Percentiles rank a stretch among this genome's conserved stretches.
Conservation (phyloP, 2,329 filamentous ascomycete genomes). For the Chalaropsis thielavioides region DNA sequence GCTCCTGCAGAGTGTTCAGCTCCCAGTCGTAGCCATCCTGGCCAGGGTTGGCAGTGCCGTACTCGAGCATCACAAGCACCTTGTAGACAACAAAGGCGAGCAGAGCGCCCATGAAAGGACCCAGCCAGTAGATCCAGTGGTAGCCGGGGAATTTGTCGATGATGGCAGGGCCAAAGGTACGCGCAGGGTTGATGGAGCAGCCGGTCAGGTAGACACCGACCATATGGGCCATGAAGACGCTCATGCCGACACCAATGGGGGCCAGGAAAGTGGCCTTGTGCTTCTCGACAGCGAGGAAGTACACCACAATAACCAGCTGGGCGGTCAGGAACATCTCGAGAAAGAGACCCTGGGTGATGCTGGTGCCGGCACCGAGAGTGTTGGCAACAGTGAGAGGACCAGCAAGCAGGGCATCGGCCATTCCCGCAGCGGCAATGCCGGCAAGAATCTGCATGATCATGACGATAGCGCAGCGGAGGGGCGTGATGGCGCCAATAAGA, state of each 20-base stretch:
- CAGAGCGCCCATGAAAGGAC: slow-evolving; percentile 35
- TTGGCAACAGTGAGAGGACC: slow-evolving; percentile 41
- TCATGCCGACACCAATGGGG: slow-evolving; percentile 55
- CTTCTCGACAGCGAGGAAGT: slow-evolving; percentile 60
- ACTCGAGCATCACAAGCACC: slow-evolving; percentile 37
- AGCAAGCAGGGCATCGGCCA: slow-evolving; percentile 44
- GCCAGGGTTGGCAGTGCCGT: slow-evolving; percentile 35
- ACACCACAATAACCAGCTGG: slow-evolving; percentile 48
- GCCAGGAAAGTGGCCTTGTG: slow-evolving; percentile 58
- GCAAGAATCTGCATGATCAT: slow-evolving; percentile 43
- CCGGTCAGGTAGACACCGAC: slow-evolving; percentile 34
- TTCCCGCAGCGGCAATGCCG: slow-evolving; percentile 43
- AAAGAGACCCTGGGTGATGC: slow-evolving; percentile 44
- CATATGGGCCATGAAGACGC: slow-evolving; percentile 48
- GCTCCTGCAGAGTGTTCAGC: slow-evolving; percentile 14
- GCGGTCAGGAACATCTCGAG: slow-evolving; percentile 53
- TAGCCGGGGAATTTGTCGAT: slow-evolving; percentile 31
- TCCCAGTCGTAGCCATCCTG: slow-evolving; percentile 31
- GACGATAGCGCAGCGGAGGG: slow-evolving; percentile 36
- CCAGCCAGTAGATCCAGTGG: slow-evolving; percentile 43
- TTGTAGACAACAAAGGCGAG: slow-evolving; percentile 37
- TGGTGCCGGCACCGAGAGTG: slow-evolving; percentile 37
- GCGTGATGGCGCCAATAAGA: slow-evolving; percentile 42
- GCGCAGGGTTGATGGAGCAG: slow-evolving; percentile 36
- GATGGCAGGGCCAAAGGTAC: slow-evolving; percentile 36